These are phyloP conservation scores for Annulohypoxylon nitens DNA, from an alignment of 495 filamentous ascomycete species.

Conservation along the genomic window DNA sequence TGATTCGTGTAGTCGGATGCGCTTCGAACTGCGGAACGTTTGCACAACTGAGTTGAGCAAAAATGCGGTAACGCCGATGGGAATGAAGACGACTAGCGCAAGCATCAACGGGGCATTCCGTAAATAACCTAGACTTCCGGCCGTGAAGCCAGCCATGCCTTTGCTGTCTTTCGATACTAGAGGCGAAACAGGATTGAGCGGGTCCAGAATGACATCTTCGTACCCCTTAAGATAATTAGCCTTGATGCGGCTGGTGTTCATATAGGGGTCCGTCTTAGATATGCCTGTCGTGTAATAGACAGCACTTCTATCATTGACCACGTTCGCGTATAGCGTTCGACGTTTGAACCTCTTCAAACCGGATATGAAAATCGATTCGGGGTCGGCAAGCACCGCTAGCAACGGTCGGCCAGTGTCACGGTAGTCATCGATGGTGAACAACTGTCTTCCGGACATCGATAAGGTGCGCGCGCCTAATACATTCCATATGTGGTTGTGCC, in stretches of 20 bases:
- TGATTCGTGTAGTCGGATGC: constrained; percentile 80
- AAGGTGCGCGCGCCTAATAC: constrained; percentile 80
- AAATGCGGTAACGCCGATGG: constrained; percentile 76
- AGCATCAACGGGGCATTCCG: constrained; percentile 69
- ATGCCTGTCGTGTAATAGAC: constrained; percentile 86
- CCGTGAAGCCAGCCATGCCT: constrained; percentile 43
- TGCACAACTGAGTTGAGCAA: constrained; percentile 81
- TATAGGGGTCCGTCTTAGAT: constrained; percentile 79
- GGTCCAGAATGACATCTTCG: constrained; percentile 80
- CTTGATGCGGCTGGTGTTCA: constrained; percentile 71
- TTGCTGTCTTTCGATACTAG: constrained; percentile 50
- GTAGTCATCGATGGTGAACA: constrained; percentile 90
- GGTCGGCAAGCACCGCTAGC: constrained; percentile 84
- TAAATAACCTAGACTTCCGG: constrained; percentile 43
- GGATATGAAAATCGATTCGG: constrained; percentile 85
- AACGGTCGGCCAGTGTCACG: constrained; percentile 83
- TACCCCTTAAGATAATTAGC: constrained; percentile 82
- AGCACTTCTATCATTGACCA: constrained; percentile 84
- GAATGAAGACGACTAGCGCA: constrained; percentile 73
- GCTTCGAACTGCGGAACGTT: constrained; percentile 74
- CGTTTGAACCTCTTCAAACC: constrained; percentile 80
- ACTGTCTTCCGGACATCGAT: constrained; percentile 84
- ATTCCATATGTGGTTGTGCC: constrained; percentile 79
- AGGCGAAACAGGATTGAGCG: constrained; percentile 69
- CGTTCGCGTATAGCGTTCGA: constrained; percentile 83